These are phyloP conservation scores for Penicillium sp. DNA, from an alignment of 2,329 filamentous ascomycete genomes.

Conservation along the genomic window DNA sequence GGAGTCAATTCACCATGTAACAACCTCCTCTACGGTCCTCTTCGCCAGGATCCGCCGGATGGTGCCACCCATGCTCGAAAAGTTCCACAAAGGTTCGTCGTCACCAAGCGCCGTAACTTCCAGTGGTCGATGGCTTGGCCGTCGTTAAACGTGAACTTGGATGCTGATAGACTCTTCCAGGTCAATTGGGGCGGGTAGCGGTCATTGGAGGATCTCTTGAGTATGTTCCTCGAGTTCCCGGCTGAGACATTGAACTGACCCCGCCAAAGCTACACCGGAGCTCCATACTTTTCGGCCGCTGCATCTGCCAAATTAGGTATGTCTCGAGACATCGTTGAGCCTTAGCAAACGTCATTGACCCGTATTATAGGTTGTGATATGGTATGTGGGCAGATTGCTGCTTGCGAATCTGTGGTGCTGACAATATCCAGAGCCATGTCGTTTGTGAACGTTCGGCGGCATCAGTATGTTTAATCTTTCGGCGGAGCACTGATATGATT, in stretches of 20 bases:
- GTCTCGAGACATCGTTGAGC: background rate
- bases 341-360: slow-evolving; percentile 6
- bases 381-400: slow-evolving; percentile 49
- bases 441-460: slow-evolving; percentile 87
- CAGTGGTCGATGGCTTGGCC: background rate
- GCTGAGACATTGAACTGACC: slow-evolving; percentile 6
- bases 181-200: slow-evolving; percentile 83
- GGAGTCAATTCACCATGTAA: slow-evolving; percentile 47
- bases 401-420: slow-evolving; percentile 5
- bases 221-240: slow-evolving; percentile 27
- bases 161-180: slow-evolving; percentile 43
- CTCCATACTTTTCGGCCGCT: slow-evolving; percentile 97
- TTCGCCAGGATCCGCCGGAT: slow-evolving; percentile 79
- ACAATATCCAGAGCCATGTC: slow-evolving; percentile 60
- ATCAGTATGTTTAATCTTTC: background rate
- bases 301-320: slow-evolving; percentile 79
- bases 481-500: slow-evolving; percentile 40
- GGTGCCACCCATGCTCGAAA: slow-evolving; percentile 89
- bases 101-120: background rate
- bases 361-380: slow-evolving; percentile 60
- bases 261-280: slow-evolving; percentile 69
- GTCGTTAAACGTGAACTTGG: background rate
- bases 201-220: slow-evolving; percentile 94
- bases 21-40: slow-evolving; percentile 66
- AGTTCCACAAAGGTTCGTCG: slow-evolving; percentile 82